Base-by-base conservation (phyloP, 345 rosid species). In the Laguncularia racemosa region DNA sequence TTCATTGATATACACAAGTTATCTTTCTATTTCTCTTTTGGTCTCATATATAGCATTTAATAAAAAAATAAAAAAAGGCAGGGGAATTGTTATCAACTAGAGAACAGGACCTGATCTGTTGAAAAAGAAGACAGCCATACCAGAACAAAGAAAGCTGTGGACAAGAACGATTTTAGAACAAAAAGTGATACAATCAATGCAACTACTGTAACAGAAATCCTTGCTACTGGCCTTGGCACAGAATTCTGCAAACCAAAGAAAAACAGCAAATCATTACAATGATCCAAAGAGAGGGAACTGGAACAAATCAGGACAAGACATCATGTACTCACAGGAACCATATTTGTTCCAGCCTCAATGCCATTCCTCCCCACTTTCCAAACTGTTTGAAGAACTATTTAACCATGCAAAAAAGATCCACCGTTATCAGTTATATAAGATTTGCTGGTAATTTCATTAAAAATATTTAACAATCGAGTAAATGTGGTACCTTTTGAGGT, bases 281-380 rank as follows among this genome's bases (percentile, higher is more conserved):
- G 13, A 0, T 19, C 54, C 20, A 51, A n/a, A n/a, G 59, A 59
- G 45, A 51, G 57, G 2, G 66, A 52, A 46, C 28, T n/a, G n/a
- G n/a, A 23, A 6, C 28, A 23, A 16, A 65, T 51, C 55, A 63
- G 16, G 54, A 51, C 13, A 53, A 52, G 43, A 65, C 20, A 68
- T 60, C 51, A 11, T 33, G 43, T 57, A 71, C 96, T 84, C 69
- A 92, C 99, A 20, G 96, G 99, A 73, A 93, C 93, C 50, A 93
- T 72, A 45, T 65, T 76, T 40, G 91, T 82, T 65, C 90, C 96
- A 13, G 90, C 91, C 49, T 89, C 95, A 44, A 93, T 67, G 61
- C 90, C 96, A 73, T 93, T 91, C 66, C 71, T 85, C 55, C 90
- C 99, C 45, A 89, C 81, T 51, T 71, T 87, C 96, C 89, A 93